Evolutionary conservation across 2,329 filamentous ascomycete genomes (phyloP), one percentile per base, ranked within the genome.

Genomic region (Scedosporium boydii): DNA sequence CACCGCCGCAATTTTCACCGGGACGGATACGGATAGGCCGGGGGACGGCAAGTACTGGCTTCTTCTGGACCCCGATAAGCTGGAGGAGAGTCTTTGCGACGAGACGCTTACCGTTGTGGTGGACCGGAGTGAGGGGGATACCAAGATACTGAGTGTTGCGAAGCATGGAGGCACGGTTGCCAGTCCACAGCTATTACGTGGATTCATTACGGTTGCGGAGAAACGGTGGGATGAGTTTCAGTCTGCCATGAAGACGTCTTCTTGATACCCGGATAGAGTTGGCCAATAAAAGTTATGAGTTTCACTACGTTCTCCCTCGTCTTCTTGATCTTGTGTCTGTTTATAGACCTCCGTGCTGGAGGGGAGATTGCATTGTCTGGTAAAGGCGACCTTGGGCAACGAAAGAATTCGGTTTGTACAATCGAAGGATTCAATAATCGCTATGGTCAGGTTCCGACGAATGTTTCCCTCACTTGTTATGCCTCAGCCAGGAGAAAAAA

Each of bases 101-200:
- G 95, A 99, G 79, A 82, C 76, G n/a, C 78, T 95, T n/a, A 93
- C 87, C 2, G 77, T 96, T 41, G 87, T 95, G 58, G 84, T 96
- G n/a, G 89, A 93, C 71, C 78, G 77, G 64, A 76, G 72, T 12
- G 69, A 71, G n/a, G 82, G 29, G 3, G 76, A 79, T 59, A 81
- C 79, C 3, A 82, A 80, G 68, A 79, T 96, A 18, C 68, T 91
- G 66, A 84, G 82, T 59, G 81, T 98, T 65, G 91, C 95, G 69
- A 98, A 96, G 80, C 85, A 82, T 66, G 95, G 95, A 10, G 95
- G 93, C 6, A 83, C 84, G 9, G 78, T 86, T 6, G 77, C 95
- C 44, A 88, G 87, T 6, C 83, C 80, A 26, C 80, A 85, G 63
- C 76, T 87, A 63, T 42, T 66, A 18, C 27, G 41, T 46, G 65